phyloP scores from a whole-genome alignment of 352 stramenopile genomes.

The Globisporangium splendens region DNA sequence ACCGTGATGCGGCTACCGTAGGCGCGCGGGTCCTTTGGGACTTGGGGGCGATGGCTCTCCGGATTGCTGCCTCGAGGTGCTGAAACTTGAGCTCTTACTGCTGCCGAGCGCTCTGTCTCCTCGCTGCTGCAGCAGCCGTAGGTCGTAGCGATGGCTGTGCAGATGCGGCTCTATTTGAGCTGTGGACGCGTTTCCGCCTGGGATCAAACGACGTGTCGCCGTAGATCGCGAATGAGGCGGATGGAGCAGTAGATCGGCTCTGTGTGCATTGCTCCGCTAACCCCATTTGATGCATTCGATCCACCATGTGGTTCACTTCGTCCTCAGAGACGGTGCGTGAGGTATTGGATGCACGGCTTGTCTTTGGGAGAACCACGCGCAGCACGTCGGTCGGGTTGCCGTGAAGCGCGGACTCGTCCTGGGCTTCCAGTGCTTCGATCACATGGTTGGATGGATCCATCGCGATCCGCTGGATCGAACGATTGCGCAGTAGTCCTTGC shows the following conservation, averaged over 20 bases:
- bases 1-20: conserved; percentile 1
- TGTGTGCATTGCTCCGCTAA: conserved; percentile 4
- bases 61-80: conserved; percentile 33
- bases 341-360: not conserved
- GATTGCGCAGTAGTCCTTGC: conserved; percentile 27
- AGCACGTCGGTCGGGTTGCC: conserved; percentile 14
- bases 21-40: not conserved
- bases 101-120: conserved; percentile 13
- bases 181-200: not conserved
- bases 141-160: no score
- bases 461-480: conserved; percentile 26
- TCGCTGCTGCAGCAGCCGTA: conserved; percentile 2
- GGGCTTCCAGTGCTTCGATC: conserved; percentile 15
- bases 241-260: not conserved
- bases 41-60: conserved; percentile 1
- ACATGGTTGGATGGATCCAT: conserved; percentile 12
- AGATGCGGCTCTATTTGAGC: not conserved
- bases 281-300: conserved; percentile 12
- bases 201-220: not conserved
- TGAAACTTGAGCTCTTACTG: conserved; percentile 40
- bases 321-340: conserved; percentile 7
- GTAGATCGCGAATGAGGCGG: conserved; percentile 8
- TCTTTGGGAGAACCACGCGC: conserved; percentile 13
- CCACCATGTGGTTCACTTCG: conserved; percentile 14
- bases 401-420: conserved; percentile 16